Base-by-base conservation (phyloP, 1,139 yeast species). In the Zygoascus hellenicus region DNA sequence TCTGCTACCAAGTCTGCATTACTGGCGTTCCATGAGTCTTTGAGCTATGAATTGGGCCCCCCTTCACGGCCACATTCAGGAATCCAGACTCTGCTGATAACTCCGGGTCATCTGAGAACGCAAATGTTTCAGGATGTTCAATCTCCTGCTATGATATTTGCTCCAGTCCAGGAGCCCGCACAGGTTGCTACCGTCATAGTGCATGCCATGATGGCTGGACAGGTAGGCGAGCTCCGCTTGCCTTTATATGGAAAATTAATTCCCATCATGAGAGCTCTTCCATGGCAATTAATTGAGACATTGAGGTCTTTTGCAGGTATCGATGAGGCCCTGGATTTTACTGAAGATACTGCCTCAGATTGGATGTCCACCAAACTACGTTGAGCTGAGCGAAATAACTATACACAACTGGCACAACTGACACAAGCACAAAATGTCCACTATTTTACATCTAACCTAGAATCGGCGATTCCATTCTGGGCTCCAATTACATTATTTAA, bases 1-100 rank as follows among this genome's bases (percentile, higher is more conserved):
- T 96, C 96, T 0, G 96, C 97, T 0, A 78, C 95, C 7, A 90
- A 90, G 63, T 83, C 95, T 0, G 97, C 95, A 0, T 65, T 87
- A 29, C 76, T 90, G 46, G 89, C 94, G 0, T 67, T 89, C 41
- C 97, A 90, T 61, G 95, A 87, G 60, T 81, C 92, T 0, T 68
- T 90, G 36, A 80, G 88, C 0, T 78, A 79, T 54, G 95, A 86
- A 60, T 62, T 87, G 34, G 81, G 81, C 0, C 51, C 53, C 11
- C 53, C 55, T 4, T 43, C 50, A 10, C 28, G 37, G 10, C 48
- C 51, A 2, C 45, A 43, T 10, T 39, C 52, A 2, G 86, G 87
- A 1, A 76, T 89, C 16, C 81, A 81, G 56, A 83, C 95, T 0
- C 66, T 90, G 47, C 69, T 90, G 37, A 74, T 90, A 0, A 82